Percentiles rank a stretch among this genome's conserved stretches.
phyloP scores from a whole-genome alignment of 495 filamentous ascomycete genomes.

The Podospora appendiculata region DNA sequence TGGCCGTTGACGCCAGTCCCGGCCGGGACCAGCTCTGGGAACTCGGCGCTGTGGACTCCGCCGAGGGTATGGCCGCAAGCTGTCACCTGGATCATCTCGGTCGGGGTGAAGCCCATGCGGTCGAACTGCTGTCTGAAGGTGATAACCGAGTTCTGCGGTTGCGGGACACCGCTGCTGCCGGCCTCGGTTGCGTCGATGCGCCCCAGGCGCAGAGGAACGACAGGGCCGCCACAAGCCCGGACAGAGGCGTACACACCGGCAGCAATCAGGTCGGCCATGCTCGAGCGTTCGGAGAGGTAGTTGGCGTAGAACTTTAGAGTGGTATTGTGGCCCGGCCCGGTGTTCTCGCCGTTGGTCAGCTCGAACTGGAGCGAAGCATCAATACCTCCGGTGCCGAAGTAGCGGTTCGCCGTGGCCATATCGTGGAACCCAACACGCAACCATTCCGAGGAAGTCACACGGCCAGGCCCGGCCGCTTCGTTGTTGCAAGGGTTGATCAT shows the following conservation, averaged over 20 bases:
- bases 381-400: slow-evolving; percentile 43
- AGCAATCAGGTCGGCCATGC: slow-evolving; percentile 52
- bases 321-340: slow-evolving; percentile 49
- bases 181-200: slow-evolving; percentile 45
- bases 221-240: slow-evolving; percentile 50
- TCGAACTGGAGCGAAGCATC: slow-evolving; percentile 57
- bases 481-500: slow-evolving; percentile 51
- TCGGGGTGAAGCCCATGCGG: slow-evolving; percentile 48
- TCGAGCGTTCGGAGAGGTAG: slow-evolving; percentile 42
- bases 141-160: slow-evolving; percentile 46
- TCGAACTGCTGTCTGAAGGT: slow-evolving; percentile 47
- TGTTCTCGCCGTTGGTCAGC: slow-evolving; percentile 47
- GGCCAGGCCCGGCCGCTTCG: slow-evolving; percentile 45
- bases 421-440: slow-evolving; percentile 56
- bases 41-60: slow-evolving; percentile 49
- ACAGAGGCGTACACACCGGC: slow-evolving; percentile 49
- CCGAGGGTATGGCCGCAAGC: slow-evolving; percentile 58
- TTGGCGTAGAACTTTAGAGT: slow-evolving; percentile 47
- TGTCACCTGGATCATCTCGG: slow-evolving; percentile 53
- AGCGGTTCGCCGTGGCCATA: slow-evolving; percentile 48
- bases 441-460: slow-evolving; percentile 53
- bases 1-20: slow-evolving; percentile 38
- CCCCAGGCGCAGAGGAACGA: slow-evolving; percentile 46
- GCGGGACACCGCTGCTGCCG: slow-evolving; percentile 47
- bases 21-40: slow-evolving; percentile 44